Conservation (phyloP, 179 eudicot genomes). For the Beta macrorhiza region DNA sequence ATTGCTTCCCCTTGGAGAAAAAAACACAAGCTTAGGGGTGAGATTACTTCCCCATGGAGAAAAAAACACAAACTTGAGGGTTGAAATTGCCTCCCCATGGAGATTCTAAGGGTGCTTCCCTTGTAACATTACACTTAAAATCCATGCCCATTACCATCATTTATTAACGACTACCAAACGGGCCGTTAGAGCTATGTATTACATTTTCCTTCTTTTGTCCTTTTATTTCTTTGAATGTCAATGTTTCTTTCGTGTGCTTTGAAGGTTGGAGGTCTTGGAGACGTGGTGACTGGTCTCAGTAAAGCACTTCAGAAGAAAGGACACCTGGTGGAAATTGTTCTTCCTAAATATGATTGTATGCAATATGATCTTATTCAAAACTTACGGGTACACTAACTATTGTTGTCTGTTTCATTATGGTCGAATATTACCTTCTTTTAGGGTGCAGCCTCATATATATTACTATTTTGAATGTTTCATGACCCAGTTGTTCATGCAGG, state of each 20-base stretch:
- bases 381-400: constrained; percentile 56
- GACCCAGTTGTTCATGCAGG: constrained; percentile 46
- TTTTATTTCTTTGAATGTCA: background rate
- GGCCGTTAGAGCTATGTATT: too few relatives aligned
- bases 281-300: constrained; percentile 93
- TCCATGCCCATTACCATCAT: too few relatives aligned
- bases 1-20: too few relatives aligned
- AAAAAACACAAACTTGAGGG: too few relatives aligned
- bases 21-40: too few relatives aligned
- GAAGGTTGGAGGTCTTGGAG: constrained; percentile 98
- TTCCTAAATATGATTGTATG: constrained; percentile 97
- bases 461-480: constrained; percentile 15
- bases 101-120: too few relatives aligned
- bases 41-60: too few relatives aligned
- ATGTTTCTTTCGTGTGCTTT: constrained; percentile 21
- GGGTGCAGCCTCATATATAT: constrained; percentile 1
- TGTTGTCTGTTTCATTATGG: constrained; percentile 1
- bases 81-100: too few relatives aligned
- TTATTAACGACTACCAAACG: too few relatives aligned
- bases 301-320: constrained; percentile 95
- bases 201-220: too few relatives aligned
- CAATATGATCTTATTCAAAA: constrained; percentile 62
- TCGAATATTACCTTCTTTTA: background rate
- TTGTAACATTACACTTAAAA: too few relatives aligned
- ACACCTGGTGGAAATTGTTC: constrained; percentile 81